Conservation (phyloP, 441 rosid genomes). For the Gossypium gossypioides region DNA sequence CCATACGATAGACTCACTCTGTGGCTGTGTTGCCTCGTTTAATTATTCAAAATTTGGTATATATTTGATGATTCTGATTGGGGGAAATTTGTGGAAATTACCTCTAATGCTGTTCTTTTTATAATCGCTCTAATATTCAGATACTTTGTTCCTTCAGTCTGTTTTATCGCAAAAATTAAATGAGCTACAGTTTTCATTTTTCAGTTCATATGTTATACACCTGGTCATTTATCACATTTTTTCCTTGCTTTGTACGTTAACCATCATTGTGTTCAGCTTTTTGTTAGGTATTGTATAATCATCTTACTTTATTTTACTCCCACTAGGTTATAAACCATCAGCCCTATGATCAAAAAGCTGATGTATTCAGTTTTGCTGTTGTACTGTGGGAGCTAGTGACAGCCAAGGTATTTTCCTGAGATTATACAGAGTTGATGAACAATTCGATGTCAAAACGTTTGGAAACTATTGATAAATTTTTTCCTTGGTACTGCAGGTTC, state of each 20-base stretch:
- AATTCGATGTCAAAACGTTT: background rate
- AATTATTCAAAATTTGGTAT: background rate
- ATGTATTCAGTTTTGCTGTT: conserved; percentile 61
- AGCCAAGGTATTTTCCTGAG: conserved; percentile 39
- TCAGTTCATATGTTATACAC: background rate
- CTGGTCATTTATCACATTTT: background rate
- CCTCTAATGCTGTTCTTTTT: background rate
- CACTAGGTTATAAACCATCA: conserved; percentile 55
- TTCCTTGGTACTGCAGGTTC: conserved; percentile 30
- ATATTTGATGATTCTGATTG: background rate
- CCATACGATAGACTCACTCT: background rate
- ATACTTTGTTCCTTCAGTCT: background rate
- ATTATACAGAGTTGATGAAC: background rate
- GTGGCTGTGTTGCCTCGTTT: background rate
- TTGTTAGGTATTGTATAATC: background rate
- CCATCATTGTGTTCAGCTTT: background rate
- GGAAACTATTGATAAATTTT: background rate
- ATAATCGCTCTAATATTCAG: background rate
- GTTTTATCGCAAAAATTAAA: background rate
- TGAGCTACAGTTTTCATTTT: background rate
- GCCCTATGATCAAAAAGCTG: conserved; percentile 60
- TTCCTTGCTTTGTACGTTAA: background rate
- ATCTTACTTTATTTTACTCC: conserved; percentile 3
- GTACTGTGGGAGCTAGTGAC: conserved; percentile 65
- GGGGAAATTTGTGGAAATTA: background rate